Evolutionary conservation across 2,329 filamentous ascomycete genomes (phyloP), one percentile per base, ranked within the genome.

Genomic region (Colletotrichum limetticola): DNA sequence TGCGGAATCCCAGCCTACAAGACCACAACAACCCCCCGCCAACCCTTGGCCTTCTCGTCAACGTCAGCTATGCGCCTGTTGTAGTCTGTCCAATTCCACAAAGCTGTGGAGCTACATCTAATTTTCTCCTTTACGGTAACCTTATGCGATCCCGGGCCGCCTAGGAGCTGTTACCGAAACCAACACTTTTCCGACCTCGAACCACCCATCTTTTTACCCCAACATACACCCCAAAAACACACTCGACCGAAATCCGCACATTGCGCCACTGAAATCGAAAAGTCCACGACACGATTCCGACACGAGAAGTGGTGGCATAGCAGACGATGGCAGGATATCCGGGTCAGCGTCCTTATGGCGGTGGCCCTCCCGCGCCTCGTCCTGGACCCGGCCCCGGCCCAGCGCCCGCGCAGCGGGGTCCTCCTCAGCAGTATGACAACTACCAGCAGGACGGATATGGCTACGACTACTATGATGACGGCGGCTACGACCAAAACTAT

Each of bases 281-380:
- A 26, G 4, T 35, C 37, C 16, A 46, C 53, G 32, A 37, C 57
- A 56, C 57, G 49, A 35, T 52, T 49, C 59, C 55, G 60, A 61
- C 46, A 26, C 60, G 59, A 65, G 32, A 14, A 70, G 59, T 37
- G 37, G 65, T 30, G 37, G 42, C 22, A 63, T 35, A 68, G 14
- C 58, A 68, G 66, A 72, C 70, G 55, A 72, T 72, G 70, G 66
- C 66, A 64, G 70, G 70, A 65, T 88, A 86, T 72, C 82, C 82
- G 69, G 82, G 77, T 65, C 84, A 87, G 77, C 85, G 85, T 70
- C 84, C 85, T n/a, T 88, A 89, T 77, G 83, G 82, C 74, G 86
- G 86, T 49, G 68, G 68, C n/a, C 84, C 82, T 37, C 85, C 83
- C 64, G 82, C 83, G 57, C 85, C 84, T 67, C 81, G 85, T 66